A percentile compares a stretch with the other conserved stretches of the same genome.
phyloP scores from a whole-genome alignment of 2,329 filamentous ascomycete genomes.

The Penicillium nordicum region DNA sequence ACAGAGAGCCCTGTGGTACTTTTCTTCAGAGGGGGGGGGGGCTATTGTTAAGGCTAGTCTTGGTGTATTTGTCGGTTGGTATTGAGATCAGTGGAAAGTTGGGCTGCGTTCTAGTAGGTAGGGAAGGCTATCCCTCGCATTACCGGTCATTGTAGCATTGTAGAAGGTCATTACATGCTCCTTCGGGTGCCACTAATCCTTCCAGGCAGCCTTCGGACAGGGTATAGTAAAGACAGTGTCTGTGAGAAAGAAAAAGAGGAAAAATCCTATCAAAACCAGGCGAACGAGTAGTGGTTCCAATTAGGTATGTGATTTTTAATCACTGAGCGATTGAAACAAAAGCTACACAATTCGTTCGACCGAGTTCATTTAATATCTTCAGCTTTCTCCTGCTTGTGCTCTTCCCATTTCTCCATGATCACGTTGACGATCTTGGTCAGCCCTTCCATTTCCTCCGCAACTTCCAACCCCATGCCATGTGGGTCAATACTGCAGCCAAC shows the following conservation, averaged over 20 bases:
- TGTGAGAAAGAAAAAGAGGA: not conserved
- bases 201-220: not conserved
- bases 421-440: constrained; percentile 71
- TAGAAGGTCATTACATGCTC: not conserved
- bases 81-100: not conserved
- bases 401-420: constrained; percentile 51
- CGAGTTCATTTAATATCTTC: not conserved
- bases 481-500: constrained; percentile 86
- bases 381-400: constrained; percentile 5
- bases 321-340: not conserved
- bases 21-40: not conserved
- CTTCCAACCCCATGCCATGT: constrained; percentile 68
- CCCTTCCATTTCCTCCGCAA: constrained; percentile 93
- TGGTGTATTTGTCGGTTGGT: not conserved
- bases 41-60: not conserved
- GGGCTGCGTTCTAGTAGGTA: not conserved
- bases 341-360: not conserved
- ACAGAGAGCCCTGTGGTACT: not conserved
- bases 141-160: not conserved
- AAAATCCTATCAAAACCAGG: not conserved
- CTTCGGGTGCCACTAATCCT: too few relatives aligned
- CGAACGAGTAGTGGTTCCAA: not conserved
- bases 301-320: not conserved
- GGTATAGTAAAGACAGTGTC: too few relatives aligned
- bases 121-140: not conserved